These are phyloP conservation scores for Pistacia vera DNA, from an alignment of 345 rosid genomes.

Conservation along the genomic window DNA sequence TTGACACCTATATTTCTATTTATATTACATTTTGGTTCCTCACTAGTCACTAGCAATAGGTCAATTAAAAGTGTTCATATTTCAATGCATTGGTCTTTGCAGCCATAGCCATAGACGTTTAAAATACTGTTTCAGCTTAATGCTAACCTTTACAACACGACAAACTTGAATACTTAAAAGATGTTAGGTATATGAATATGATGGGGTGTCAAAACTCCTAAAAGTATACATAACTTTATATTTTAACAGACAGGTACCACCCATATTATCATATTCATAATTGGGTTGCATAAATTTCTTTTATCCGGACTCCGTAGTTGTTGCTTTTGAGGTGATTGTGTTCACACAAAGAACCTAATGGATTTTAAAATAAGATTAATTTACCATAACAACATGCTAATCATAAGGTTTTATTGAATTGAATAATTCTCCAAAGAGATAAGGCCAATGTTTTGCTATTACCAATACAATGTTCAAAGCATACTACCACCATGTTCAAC, in stretches of 20 bases:
- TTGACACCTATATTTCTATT: not conserved
- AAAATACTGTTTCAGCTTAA: too few species aligned
- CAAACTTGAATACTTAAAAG: too few species aligned
- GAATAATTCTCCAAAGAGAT: not conserved
- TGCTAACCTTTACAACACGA: too few species aligned
- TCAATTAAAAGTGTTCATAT: not conserved
- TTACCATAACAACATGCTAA: not conserved
- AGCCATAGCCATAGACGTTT: too few species aligned
- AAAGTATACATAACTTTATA: too few species aligned
- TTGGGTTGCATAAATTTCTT: too few species aligned
- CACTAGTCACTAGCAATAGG: not conserved
- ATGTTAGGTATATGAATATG: too few species aligned
- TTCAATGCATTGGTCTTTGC: not conserved
- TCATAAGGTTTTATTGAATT: not conserved
- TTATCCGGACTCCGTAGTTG: not conserved
- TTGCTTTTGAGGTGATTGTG: conserved; percentile 15
- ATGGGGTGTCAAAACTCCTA: too few species aligned
- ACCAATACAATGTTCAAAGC: not conserved
- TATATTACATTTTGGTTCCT: not conserved
- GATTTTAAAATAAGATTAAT: not conserved
- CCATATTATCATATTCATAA: too few species aligned
- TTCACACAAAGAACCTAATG: not conserved
- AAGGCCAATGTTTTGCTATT: not conserved
- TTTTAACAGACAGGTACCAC: too few species aligned
- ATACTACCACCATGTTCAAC: not conserved